Percentiles rank a stretch among this genome's conserved stretches.
phyloP scores from a whole-genome alignment of 1,284 basidiomycete species.

The Meripilus lineatus region DNA sequence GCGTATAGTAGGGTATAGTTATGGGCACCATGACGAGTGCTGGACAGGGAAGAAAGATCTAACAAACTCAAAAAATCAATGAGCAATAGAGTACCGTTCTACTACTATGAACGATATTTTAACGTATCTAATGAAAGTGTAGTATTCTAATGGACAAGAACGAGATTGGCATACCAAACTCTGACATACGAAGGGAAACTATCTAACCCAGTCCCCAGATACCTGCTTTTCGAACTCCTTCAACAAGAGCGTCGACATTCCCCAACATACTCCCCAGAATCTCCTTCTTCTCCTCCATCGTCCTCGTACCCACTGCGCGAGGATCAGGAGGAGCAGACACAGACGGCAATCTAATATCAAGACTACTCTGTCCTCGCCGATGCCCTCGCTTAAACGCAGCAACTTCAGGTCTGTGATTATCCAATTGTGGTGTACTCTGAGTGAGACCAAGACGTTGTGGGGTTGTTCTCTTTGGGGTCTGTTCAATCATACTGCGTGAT shows the following conservation, averaged over 20 bases:
- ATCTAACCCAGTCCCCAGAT: slow-evolving; percentile 63
- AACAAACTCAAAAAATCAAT: no score
- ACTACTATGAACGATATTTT: no score
- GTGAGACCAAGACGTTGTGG: background rate
- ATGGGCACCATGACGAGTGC: no score
- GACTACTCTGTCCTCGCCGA: slow-evolving; percentile 25
- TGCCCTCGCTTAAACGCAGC: slow-evolving; percentile 13
- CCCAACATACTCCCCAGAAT: slow-evolving; percentile 76
- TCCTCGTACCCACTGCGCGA: slow-evolving; percentile 34
- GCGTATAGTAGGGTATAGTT: no score
- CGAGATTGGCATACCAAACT: no score
- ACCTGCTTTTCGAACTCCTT: slow-evolving; percentile 77
- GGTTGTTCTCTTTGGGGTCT: slow-evolving; percentile 9
- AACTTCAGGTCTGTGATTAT: slow-evolving; percentile 7
- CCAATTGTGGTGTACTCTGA: background rate
- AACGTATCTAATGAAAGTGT: no score
- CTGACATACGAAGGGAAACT: no score
- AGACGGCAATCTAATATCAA: slow-evolving; percentile 14
- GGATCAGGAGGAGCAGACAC: slow-evolving; percentile 6
- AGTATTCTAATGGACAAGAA: no score
- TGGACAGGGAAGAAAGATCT: no score
- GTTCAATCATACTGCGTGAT: no score
- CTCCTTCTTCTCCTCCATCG: slow-evolving; percentile 83
- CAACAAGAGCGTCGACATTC: slow-evolving; percentile 84
- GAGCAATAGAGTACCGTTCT: no score